Evolutionary conservation across 2,329 filamentous ascomycete genomes (phyloP), one percentile per base, ranked within the genome.

Genomic region (Lachnellula suecica): DNA sequence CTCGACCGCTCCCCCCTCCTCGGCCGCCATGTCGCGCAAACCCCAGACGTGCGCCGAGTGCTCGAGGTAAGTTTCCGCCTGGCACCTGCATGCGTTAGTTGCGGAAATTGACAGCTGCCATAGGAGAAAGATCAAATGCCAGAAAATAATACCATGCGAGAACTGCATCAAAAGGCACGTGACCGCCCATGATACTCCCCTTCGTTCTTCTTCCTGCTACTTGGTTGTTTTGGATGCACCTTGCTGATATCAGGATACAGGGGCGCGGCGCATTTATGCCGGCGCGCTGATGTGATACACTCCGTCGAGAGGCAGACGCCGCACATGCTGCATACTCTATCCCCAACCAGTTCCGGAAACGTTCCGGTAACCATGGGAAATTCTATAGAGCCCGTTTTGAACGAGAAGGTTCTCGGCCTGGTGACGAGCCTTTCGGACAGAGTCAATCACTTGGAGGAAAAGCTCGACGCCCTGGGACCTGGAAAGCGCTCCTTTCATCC

Each of bases 61-160:
- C 53, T 59, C 66, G 25, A 55, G 63, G 20, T 61, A 65, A 6
- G 19, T 40, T 31, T 13, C 27, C 27, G 7, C 27, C 27, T 31
- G 27, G 8, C 27, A 8, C 27, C 27, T 13, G 7, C 13, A 13
- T 13, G 7, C 8, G 8, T 31, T 31, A 7, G 7, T 13, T 13
- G n/a, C 19, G 19, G 15, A 40, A 23, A 9, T 23, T 10, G 17
- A 40, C n/a, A 19, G 37, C 37, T 19, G 10, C n/a, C 6, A 40
- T 15, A 40, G 37, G 10, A n/a, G 37, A 34, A 70, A 70, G 50
- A 64, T 69, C 37, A 69, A 71, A 56, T 75, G 72, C 51, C 70
- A 73, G 50, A 74, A 73, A 57, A 63, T 65, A 3, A 60, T 74
- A 3, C 71, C 71, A 25, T 74, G 71, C 59, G 63, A 63, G 40